A percentile compares a stretch with the other conserved stretches of the same genome.
These are phyloP conservation scores for Polytrichum commune DNA, from an alignment of 225 moss, liverwort and hornwort genomes.

Conservation along the genomic window DNA sequence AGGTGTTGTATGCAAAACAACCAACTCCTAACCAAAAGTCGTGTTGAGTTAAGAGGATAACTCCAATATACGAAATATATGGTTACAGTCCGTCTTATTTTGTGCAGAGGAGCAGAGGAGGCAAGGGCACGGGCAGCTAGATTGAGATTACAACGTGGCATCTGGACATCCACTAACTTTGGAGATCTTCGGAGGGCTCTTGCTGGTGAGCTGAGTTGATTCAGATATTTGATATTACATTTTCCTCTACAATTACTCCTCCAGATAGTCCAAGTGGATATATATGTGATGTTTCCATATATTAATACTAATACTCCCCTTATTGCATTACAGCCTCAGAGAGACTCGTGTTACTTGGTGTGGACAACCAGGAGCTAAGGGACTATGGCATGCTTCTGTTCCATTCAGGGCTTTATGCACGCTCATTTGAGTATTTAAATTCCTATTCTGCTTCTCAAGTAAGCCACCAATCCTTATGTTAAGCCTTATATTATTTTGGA, in stretches of 20 bases:
- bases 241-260: no score
- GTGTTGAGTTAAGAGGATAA: no score
- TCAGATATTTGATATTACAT: no score
- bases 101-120: conserved; percentile 66
- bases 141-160: conserved; percentile 71
- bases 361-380: conserved; percentile 58
- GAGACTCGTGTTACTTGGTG: conserved; percentile 75
- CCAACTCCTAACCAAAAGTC: no score
- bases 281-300: no score
- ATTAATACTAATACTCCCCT: no score
- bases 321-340: conserved; percentile 66
- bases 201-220: conserved; percentile 36
- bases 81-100: conserved; percentile 10
- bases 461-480: neutral
- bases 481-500: no score
- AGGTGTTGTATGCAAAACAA: no score
- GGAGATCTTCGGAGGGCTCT: conserved; percentile 73
- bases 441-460: conserved; percentile 40
- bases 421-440: conserved; percentile 69
- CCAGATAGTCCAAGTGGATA: no score
- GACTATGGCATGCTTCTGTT: conserved; percentile 74
- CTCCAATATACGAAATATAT: neutral
- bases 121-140: conserved; percentile 77
- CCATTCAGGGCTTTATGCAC: conserved; percentile 52
- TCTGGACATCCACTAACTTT: conserved; percentile 76